Evolutionary conservation across 2,329 filamentous ascomycete species (phyloP).

Genomic region (Sclerotinia subarctica): DNA sequence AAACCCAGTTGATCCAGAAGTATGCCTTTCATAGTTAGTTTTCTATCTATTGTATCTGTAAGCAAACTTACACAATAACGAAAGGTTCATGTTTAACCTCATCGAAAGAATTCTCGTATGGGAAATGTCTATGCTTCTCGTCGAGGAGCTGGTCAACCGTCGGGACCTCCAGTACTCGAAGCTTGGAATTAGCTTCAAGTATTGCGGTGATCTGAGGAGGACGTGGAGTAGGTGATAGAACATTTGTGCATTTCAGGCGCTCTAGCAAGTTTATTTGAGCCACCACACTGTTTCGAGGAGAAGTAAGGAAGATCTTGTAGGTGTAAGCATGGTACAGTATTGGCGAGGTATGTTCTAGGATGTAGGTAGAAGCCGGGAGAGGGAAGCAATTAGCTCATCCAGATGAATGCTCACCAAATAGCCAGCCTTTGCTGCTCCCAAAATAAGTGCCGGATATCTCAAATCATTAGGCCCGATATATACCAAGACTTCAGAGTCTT

Average conservation of each 20-base stretch:
- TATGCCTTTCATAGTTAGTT: background rate
- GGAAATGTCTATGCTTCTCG: background rate
- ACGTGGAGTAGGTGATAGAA: background rate
- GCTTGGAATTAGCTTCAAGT: background rate
- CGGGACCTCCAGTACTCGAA: background rate
- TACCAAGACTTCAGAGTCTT: slow-evolving; percentile 42
- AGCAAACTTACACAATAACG: background rate
- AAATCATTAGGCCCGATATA: slow-evolving; percentile 41
- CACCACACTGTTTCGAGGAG: background rate
- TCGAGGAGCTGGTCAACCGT: background rate
- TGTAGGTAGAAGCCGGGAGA: too few relatives aligned
- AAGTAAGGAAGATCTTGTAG: background rate
- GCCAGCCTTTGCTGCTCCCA: slow-evolving; percentile 12
- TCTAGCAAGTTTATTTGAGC: background rate
- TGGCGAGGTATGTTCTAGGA: background rate
- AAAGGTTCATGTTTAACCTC: background rate
- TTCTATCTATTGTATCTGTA: background rate
- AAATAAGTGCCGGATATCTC: background rate
- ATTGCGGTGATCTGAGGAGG: background rate
- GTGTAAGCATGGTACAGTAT: background rate
- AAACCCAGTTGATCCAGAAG: background rate
- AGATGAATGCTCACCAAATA: background rate
- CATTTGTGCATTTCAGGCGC: background rate
- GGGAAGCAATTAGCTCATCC: background rate
- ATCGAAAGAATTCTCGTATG: background rate